These are phyloP conservation scores for Chloromonas sp. DNA, from an alignment of 163 green algal genomes.

Conservation along the genomic window DNA sequence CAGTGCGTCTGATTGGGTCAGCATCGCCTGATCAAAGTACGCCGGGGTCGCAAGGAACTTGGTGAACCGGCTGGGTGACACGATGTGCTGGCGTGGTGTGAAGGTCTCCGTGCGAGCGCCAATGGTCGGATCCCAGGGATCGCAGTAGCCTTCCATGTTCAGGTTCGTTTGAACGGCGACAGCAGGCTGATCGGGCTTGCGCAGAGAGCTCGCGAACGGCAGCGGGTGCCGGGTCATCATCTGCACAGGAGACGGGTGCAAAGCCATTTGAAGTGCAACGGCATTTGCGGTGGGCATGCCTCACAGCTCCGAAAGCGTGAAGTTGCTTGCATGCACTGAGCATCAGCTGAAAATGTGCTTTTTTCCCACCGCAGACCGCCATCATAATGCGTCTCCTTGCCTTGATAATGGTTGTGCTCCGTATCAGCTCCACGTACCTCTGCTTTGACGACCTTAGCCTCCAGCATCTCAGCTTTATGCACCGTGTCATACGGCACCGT, in stretches of 20 bases:
- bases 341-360: no score
- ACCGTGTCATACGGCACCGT: constrained; percentile 23
- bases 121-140: constrained; percentile 9
- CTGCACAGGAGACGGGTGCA: not conserved
- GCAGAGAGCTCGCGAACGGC: constrained; percentile 16
- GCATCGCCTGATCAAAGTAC: not conserved
- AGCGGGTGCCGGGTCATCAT: constrained; percentile 32
- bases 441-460: constrained; percentile 25
- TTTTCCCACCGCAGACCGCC: no score
- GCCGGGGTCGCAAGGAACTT: not conserved
- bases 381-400: no score
- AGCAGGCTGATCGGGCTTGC: constrained; percentile 7
- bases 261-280: no score
- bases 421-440: constrained; percentile 14
- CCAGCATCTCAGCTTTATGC: constrained; percentile 19
- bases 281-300: no score
- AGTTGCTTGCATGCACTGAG: no score
- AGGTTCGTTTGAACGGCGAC: constrained; percentile 27
- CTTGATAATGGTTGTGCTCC: no score
- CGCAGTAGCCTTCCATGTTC: constrained; percentile 25
- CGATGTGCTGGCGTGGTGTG: not conserved
- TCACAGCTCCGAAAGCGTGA: no score
- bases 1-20: not conserved
- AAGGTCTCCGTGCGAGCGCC: constrained; percentile 1
- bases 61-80: not conserved